A percentile compares a stretch with the other conserved stretches of the same genome.
Conservation (phyloP, 164 flowering plant species). For the grape (Vitis vinifera) region DNA sequence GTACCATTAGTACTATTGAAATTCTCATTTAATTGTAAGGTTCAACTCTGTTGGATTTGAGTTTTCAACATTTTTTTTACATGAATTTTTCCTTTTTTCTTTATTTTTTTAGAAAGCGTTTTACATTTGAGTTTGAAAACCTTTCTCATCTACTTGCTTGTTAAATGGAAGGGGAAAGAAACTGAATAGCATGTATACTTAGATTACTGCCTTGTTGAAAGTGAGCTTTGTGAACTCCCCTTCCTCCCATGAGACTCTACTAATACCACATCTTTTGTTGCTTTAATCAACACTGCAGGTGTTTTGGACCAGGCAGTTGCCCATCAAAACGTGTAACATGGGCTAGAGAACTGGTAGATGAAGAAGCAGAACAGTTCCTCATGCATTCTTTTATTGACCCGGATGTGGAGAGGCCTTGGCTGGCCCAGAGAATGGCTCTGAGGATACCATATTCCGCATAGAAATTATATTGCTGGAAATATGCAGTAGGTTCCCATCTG, state of each 20-base stretch:
- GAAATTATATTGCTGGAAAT: conserved; percentile 6
- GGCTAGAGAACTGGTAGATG: conserved; percentile 79
- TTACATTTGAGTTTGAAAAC: too few species aligned
- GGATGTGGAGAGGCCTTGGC: conserved; percentile 68
- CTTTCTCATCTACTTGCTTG: too few species aligned
- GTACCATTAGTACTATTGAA: too few species aligned
- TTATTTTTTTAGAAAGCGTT: too few species aligned
- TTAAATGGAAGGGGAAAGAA: neutral
- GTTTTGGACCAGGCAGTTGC: conserved; percentile 84
- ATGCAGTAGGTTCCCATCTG: neutral
- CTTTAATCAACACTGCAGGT: conserved; percentile 43
- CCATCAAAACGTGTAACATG: conserved; percentile 71
- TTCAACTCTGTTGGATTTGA: neutral
- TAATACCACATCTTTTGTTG: neutral
- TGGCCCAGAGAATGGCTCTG: conserved; percentile 67
- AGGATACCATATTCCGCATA: conserved; percentile 81
- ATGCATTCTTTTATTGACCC: conserved; percentile 79
- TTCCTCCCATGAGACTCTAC: neutral
- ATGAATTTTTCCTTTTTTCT: too few species aligned
- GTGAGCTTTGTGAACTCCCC: too few species aligned
- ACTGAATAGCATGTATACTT: neutral
- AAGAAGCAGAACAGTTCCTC: conserved; percentile 82
- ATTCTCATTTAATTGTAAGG: too few species aligned
- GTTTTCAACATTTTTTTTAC: neutral
- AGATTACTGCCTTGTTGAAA: neutral